phyloP scores from a whole-genome alignment of 768 basidiomycete genomes.

The Leccinum olivaceopallidum region DNA sequence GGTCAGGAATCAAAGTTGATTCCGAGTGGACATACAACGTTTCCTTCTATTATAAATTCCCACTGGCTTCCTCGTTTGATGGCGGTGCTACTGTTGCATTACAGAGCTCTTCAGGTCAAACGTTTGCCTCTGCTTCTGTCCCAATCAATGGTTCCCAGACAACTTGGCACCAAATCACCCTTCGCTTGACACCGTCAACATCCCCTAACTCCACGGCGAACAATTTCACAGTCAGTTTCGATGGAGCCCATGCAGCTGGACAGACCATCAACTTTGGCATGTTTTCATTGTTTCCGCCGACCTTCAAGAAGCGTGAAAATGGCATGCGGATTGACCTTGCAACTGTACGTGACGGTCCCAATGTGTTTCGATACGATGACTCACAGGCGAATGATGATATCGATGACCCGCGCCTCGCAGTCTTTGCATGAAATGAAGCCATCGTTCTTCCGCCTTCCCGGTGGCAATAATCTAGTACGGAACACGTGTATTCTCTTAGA shows the following conservation, averaged over 20 bases:
- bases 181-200: constrained; percentile 41
- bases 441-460: constrained; percentile 63
- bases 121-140: constrained; percentile 41
- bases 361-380: background rate
- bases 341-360: no score
- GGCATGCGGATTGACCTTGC: no score
- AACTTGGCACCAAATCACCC: constrained; percentile 48
- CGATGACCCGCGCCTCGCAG: constrained; percentile 26
- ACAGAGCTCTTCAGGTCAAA: constrained; percentile 41
- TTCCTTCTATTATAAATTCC: constrained; percentile 59
- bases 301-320: no score
- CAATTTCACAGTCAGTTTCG: constrained; percentile 51
- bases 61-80: constrained; percentile 39
- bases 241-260: constrained; percentile 41
- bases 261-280: constrained; percentile 55
- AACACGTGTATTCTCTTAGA: background rate
- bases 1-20: constrained; percentile 53
- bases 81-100: constrained; percentile 46
- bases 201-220: constrained; percentile 45
- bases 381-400: background rate
- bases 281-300: constrained; percentile 41
- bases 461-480: constrained; percentile 61
- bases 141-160: constrained; percentile 43
- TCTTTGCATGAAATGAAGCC: constrained; percentile 53
- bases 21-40: constrained; percentile 53